Percentiles rank a stretch among this genome's conserved stretches.
These are phyloP conservation scores for Vigna mungo DNA, from an alignment of 306 rosid species.

Conservation along the genomic window DNA sequence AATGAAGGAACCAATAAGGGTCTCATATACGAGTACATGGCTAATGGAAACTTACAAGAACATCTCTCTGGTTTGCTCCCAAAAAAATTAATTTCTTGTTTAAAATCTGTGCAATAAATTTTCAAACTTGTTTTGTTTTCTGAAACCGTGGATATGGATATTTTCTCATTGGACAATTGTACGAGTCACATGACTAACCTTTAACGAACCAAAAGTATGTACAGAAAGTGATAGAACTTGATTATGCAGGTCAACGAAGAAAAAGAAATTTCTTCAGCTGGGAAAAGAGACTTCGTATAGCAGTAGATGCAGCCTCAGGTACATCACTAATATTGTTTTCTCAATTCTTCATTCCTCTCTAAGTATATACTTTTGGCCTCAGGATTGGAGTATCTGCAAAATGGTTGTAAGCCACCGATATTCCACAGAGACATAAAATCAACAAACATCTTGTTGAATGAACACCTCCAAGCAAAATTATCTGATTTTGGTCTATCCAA, in stretches of 20 bases:
- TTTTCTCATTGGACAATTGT: neutral
- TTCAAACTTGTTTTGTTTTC: neutral
- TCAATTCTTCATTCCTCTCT: neutral
- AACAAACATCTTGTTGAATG: conserved; percentile 53
- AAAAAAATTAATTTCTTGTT: too few relatives aligned
- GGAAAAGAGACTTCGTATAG: conserved; percentile 56
- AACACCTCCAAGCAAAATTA: conserved; percentile 53
- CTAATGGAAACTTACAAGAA: conserved; percentile 43
- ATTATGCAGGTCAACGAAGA: conserved; percentile 17
- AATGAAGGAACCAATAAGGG: conserved; percentile 40
- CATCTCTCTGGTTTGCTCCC: conserved; percentile 48
- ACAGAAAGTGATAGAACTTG: neutral
- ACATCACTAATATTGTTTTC: neutral
- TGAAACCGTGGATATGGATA: neutral
- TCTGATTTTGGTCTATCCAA: conserved; percentile 59
- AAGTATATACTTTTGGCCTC: neutral
- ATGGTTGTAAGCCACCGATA: conserved; percentile 50
- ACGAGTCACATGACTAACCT: neutral
- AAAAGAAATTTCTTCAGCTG: conserved; percentile 39
- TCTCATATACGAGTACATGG: conserved; percentile 54
- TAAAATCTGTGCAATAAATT: neutral
- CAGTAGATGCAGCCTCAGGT: conserved; percentile 53
- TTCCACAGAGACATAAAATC: conserved; percentile 60
- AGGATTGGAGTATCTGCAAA: conserved; percentile 60
- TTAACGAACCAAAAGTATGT: too few relatives aligned